phyloP scores from a whole-genome alignment of 352 stramenopile species.

The Phytophthora hibernalis region DNA sequence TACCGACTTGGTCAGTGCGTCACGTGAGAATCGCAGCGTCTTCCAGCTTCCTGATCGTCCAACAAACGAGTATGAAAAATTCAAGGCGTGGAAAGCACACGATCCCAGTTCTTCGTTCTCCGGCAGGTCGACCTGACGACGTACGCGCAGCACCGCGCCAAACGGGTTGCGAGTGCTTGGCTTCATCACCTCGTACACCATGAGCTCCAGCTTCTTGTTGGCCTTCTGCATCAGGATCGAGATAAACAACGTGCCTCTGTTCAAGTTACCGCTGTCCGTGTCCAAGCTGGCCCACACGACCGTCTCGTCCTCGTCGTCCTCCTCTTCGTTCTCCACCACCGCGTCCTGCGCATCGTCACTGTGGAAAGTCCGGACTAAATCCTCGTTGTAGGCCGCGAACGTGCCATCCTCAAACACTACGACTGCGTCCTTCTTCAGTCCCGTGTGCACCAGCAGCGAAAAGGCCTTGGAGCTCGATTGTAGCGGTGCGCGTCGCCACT shows the following conservation, averaged over 20 bases:
- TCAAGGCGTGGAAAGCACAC: conserved; percentile 75
- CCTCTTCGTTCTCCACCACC: conserved; percentile 24
- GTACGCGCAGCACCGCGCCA: conserved; percentile 39
- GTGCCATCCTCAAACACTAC: conserved; percentile 73
- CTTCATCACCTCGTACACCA: conserved; percentile 64
- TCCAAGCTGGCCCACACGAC: conserved; percentile 67
- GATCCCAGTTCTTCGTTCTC: conserved; percentile 46
- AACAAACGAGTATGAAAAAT: conserved; percentile 74
- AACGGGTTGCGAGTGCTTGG: conserved; percentile 34
- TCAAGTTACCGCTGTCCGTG: conserved; percentile 59
- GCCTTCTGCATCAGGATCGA: conserved; percentile 60
- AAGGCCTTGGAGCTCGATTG: conserved; percentile 40
- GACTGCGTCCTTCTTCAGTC: conserved; percentile 65
- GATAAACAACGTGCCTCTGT: conserved; percentile 72
- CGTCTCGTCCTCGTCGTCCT: conserved; percentile 22
- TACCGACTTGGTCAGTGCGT: conserved; percentile 54
- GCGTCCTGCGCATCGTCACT: conserved; percentile 46
- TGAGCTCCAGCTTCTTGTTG: conserved; percentile 49
- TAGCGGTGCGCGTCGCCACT: conserved; percentile 60
- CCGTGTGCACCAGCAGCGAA: conserved; percentile 66
- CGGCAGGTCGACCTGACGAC: conserved; percentile 39
- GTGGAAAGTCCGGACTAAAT: conserved; percentile 52
- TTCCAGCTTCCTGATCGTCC: conserved; percentile 66
- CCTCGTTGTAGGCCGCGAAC: conserved; percentile 66
- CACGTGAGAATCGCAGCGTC: conserved; percentile 51